Conservation (phyloP, 148 eudicot genomes). For the Silene latifolia region DNA sequence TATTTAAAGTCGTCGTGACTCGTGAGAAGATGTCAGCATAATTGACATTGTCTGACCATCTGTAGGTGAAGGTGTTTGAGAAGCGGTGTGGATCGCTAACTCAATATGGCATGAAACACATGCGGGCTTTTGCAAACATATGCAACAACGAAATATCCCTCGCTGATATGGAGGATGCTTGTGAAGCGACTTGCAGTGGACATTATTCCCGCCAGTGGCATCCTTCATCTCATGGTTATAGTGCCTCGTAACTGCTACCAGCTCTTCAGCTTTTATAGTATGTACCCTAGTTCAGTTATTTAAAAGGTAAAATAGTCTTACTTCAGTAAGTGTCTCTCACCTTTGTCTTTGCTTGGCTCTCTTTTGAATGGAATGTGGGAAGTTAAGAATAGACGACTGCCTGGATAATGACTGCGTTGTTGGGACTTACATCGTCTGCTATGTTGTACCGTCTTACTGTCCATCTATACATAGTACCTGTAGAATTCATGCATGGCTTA, state of each 20-base stretch:
- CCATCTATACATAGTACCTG: background rate
- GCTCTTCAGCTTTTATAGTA: slow-evolving; percentile 1
- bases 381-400: background rate
- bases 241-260: slow-evolving; percentile 18
- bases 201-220: slow-evolving; percentile 26
- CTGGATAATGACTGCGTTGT: background rate
- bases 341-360: background rate
- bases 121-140: slow-evolving; percentile 87
- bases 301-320: background rate
- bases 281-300: background rate
- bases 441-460: background rate
- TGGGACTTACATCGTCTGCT: background rate
- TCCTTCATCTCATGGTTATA: slow-evolving; percentile 33
- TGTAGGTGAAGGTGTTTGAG: slow-evolving; percentile 73
- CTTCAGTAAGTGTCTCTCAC: background rate
- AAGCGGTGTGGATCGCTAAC: slow-evolving; percentile 76
- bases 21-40: too few relatives aligned
- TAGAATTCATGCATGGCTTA: background rate
- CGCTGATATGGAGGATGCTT: slow-evolving; percentile 51
- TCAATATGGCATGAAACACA: slow-evolving; percentile 94
- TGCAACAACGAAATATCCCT: slow-evolving; percentile 53
- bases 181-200: slow-evolving; percentile 31
- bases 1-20: too few relatives aligned
- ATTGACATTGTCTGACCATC: too few relatives aligned
- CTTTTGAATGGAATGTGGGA: background rate